Percentiles rank a stretch among this genome's conserved stretches.
Evolutionary conservation across 202 grass and related monocot genomes (phyloP).

Genomic region (Schoenoplectus triqueter): DNA sequence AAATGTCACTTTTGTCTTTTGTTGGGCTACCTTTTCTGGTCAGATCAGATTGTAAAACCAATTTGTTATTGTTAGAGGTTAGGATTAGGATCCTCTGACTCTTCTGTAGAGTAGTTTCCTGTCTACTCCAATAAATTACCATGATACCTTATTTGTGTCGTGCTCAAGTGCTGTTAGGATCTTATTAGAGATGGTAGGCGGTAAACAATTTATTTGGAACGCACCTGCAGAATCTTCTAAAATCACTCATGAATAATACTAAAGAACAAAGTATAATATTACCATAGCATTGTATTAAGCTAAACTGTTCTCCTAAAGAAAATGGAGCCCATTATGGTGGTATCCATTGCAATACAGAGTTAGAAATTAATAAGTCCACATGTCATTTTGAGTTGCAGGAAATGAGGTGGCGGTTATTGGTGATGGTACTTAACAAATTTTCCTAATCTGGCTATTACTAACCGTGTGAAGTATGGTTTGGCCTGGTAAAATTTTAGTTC

Average conservation of each 20-base stretch:
- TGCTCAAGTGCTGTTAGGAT: not conserved
- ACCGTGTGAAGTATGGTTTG: conserved; percentile 29
- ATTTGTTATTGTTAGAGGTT: not conserved
- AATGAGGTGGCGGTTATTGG: not conserved
- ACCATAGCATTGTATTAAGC: not conserved
- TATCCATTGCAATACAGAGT: not conserved
- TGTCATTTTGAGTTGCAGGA: conserved; percentile 15
- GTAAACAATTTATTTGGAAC: not conserved
- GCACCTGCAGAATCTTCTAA: not conserved
- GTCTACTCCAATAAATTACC: not conserved
- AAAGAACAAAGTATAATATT: not conserved
- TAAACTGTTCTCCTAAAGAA: not conserved
- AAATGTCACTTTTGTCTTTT: not conserved
- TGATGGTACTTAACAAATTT: conserved; percentile 4
- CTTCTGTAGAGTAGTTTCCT: not conserved
- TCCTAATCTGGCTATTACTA: conserved; percentile 2
- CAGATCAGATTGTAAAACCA: not conserved
- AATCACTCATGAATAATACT: not conserved
- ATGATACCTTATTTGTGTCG: not conserved
- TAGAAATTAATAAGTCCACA: not conserved
- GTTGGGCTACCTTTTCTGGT: not conserved
- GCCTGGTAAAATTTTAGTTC: conserved; percentile 10
- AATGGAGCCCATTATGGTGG: not conserved
- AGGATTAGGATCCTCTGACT: not conserved
- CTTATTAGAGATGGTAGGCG: not conserved